Evolutionary conservation across 129 eudicot species (phyloP), one percentile per base, ranked within the genome.

Genomic region (sunflower (Helianthus annuus)): DNA sequence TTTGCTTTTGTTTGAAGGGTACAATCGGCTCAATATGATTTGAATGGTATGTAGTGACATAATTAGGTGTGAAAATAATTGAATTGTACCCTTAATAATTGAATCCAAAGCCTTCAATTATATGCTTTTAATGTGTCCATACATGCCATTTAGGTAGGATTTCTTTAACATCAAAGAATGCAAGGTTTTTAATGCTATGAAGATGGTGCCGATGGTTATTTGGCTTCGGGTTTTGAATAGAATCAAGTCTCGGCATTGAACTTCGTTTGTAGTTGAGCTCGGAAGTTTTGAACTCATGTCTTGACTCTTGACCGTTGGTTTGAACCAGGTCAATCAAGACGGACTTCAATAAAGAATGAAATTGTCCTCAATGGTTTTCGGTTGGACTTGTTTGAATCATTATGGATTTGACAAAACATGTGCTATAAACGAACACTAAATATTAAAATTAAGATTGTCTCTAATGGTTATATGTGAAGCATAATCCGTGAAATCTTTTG

Each of bases 21-120:
- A 69, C 65, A 49, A 68, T 17, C 45, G 17, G 42, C 17, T 69
- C 54, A 59, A 61, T 77, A 46, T 69, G 76, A 76, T 77, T 77
- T 60, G 64, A 77, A 68, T 68, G 55, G 53, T 24, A 6, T 77
- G 81, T 60, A 69, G 70, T 61, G 46, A 51, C 49, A 60, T 69
- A 70, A 29, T 60, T 32, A 61, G 64, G 76, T 69, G 16, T 22
- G 39, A 39, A 38, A 77, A 69, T 69, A 69, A 77, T 61, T 61
- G 65, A 60, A 61, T 61, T 69, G 81, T 69, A 69, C 81, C 66
- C 46, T 49, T 60, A 60, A 76, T 69, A 59, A 68, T 69, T 76
- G 75, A 52, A 66, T 69, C 63, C 44, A 77, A 69, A 49, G 19
- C 54, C 62, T 57, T 76, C 61, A 76, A 57, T 45, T 67, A 59